Conservation (phyloP, 805 yeast genomes). For the Wickerhamomyces bisporus region DNA sequence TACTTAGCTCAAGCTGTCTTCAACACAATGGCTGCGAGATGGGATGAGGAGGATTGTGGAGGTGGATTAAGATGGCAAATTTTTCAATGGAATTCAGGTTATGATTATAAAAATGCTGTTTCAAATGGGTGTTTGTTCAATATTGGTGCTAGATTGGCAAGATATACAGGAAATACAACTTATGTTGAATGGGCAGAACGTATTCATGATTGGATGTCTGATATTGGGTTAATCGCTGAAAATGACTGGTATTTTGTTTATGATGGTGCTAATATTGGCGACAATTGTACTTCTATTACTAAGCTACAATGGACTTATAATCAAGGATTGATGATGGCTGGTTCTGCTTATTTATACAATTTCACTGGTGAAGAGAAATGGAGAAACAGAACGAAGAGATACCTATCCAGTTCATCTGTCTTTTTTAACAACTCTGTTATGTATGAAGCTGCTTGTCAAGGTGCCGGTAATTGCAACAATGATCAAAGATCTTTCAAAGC, state of each 20-base stretch:
- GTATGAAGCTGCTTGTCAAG: constrained; percentile 73
- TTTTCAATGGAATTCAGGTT: constrained; percentile 83
- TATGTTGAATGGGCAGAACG: constrained; percentile 70
- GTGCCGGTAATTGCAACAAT: constrained; percentile 49
- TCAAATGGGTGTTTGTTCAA: constrained; percentile 82
- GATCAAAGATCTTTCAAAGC: constrained; percentile 78
- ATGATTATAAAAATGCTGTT: constrained; percentile 81
- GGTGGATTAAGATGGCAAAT: constrained; percentile 95
- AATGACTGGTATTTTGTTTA: constrained; percentile 41
- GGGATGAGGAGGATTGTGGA: constrained; percentile 60
- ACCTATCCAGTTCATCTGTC: constrained; percentile 45
- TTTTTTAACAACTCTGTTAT: constrained; percentile 53
- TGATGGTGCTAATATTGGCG: constrained; percentile 52
- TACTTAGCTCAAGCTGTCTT: constrained; percentile 78
- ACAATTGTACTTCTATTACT: constrained; percentile 48
- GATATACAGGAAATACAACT: constrained; percentile 67
- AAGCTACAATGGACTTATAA: constrained; percentile 70
- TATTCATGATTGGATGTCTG: constrained; percentile 73
- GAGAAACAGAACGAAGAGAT: constrained; percentile 46
- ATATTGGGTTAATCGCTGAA: constrained; percentile 37
- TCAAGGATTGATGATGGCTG: constrained; percentile 63
- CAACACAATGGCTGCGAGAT: constrained; percentile 75
- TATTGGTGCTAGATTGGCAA: constrained; percentile 75
- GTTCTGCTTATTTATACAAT: constrained; percentile 65
- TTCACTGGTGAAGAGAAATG: constrained; percentile 54